Conservation (phyloP, 495 filamentous ascomycete genomes). For the Aspergillus hancockii region DNA sequence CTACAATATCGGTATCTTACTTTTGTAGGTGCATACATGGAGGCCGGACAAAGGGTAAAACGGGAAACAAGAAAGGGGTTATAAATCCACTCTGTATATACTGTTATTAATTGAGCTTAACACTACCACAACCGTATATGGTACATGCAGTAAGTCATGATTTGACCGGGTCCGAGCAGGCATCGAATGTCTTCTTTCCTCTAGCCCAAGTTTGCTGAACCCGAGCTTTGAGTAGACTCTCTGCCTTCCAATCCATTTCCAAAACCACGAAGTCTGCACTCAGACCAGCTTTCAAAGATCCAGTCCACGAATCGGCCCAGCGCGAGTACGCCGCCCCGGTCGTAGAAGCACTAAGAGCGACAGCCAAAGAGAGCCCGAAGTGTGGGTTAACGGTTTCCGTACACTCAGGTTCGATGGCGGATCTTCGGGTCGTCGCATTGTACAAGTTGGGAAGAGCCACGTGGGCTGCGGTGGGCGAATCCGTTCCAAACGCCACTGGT, state of each 20-base stretch:
- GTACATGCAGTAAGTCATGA: neutral
- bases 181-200: conserved; percentile 37
- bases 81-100: no score
- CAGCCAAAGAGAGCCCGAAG: conserved; percentile 49
- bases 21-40: no score
- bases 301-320: conserved; percentile 54
- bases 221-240: conserved; percentile 49
- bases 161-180: neutral
- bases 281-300: conserved; percentile 44
- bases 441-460: conserved; percentile 54
- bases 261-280: conserved; percentile 60
- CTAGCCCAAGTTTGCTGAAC: conserved; percentile 57
- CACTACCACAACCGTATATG: no score
- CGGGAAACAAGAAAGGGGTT: no score
- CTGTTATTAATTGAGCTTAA: no score
- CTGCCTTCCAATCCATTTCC: conserved; percentile 56
- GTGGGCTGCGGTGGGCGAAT: conserved; percentile 58
- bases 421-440: conserved; percentile 55
- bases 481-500: conserved; percentile 55
- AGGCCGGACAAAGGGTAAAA: no score
- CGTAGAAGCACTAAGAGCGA: conserved; percentile 53
- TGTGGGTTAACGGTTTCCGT: conserved; percentile 50
- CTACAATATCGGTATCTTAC: no score
- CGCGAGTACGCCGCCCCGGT: conserved; percentile 56
- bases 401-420: conserved; percentile 46